A percentile compares a stretch with the other conserved stretches of the same genome.
Evolutionary conservation across 352 stramenopile genomes (phyloP).

Genomic region (Phytophthora kernoviae): DNA sequence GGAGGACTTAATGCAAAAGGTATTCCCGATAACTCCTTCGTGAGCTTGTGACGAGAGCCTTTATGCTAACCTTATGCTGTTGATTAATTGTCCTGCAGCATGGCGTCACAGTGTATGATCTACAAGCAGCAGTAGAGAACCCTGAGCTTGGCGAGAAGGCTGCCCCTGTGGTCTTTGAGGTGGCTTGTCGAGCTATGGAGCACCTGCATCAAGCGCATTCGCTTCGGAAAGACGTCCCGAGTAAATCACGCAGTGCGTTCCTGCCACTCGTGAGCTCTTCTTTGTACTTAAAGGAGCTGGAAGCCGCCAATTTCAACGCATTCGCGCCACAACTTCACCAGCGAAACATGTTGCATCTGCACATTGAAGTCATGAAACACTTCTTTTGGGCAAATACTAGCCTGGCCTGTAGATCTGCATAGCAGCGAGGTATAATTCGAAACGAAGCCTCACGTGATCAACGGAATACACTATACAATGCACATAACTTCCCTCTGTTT

Average conservation of each 20-base stretch:
- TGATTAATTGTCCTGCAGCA: constrained; percentile 36
- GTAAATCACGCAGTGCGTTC: constrained; percentile 60
- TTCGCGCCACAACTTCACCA: constrained; percentile 64
- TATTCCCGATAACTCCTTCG: constrained; percentile 25
- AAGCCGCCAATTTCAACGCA: constrained; percentile 83
- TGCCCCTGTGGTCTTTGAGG: constrained; percentile 87
- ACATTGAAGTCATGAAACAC: constrained; percentile 74
- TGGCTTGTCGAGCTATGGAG: constrained; percentile 83
- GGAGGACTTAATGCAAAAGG: constrained; percentile 78
- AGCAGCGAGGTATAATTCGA: constrained; percentile 2
- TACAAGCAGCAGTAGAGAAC: constrained; percentile 67
- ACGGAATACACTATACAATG: constrained; percentile 33
- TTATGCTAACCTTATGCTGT: not conserved
- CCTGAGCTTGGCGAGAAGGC: constrained; percentile 66
- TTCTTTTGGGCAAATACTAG: constrained; percentile 86
- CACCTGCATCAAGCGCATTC: constrained; percentile 79
- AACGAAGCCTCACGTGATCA: constrained; percentile 1
- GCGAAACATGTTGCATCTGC: constrained; percentile 61
- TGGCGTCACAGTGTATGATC: constrained; percentile 51
- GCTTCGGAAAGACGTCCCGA: constrained; percentile 58
- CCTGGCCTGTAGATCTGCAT: constrained; percentile 20
- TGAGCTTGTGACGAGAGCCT: no score
- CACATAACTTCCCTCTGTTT: constrained; percentile 17
- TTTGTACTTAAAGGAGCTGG: constrained; percentile 69
- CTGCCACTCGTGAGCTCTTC: constrained; percentile 69